Percentiles rank a stretch among this genome's conserved stretches.
Evolutionary conservation across 129 eudicot species (phyloP).

Genomic region (Chrysanthemum makinoi): DNA sequence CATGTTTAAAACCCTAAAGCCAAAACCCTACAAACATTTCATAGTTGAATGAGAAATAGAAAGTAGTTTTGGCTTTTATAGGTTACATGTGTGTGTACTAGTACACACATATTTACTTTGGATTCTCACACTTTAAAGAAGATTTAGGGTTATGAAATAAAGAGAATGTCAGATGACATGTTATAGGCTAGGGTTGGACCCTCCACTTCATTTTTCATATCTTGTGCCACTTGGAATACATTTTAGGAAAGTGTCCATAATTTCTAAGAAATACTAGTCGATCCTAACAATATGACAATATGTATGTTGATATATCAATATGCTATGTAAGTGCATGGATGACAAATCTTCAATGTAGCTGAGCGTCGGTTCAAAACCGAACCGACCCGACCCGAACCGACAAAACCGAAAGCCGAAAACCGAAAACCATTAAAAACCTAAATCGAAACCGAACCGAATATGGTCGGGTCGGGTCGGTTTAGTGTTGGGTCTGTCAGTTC

Average conservation of each 20-base stretch:
- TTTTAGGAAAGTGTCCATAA: conserved; percentile 22
- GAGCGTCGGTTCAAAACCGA: no score
- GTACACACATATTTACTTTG: conserved; percentile 31
- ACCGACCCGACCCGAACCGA: no score
- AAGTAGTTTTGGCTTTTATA: conserved; percentile 53
- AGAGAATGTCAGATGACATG: conserved; percentile 41
- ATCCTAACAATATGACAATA: conserved; percentile 1
- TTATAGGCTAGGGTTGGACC: conserved; percentile 29
- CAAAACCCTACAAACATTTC: conserved; percentile 35
- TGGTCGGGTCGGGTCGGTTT: no score
- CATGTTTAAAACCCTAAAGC: conserved; percentile 16
- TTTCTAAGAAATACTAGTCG: conserved; percentile 11
- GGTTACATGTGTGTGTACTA: conserved; percentile 24
- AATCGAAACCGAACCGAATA: no score
- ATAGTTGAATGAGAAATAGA: conserved; percentile 39
- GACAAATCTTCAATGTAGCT: no score
- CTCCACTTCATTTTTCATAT: conserved; percentile 29
- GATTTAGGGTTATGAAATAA: conserved; percentile 32
- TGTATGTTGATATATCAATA: no score
- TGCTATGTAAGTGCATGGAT: no score
- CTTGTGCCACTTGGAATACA: conserved; percentile 37
- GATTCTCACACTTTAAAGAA: conserved; percentile 46
- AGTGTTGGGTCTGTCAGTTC: no score
- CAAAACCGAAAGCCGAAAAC: no score
- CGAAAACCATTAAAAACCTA: no score